Evolutionary conservation across 2,329 filamentous ascomycete species (phyloP).

Genomic region (Penicillium sp.): DNA sequence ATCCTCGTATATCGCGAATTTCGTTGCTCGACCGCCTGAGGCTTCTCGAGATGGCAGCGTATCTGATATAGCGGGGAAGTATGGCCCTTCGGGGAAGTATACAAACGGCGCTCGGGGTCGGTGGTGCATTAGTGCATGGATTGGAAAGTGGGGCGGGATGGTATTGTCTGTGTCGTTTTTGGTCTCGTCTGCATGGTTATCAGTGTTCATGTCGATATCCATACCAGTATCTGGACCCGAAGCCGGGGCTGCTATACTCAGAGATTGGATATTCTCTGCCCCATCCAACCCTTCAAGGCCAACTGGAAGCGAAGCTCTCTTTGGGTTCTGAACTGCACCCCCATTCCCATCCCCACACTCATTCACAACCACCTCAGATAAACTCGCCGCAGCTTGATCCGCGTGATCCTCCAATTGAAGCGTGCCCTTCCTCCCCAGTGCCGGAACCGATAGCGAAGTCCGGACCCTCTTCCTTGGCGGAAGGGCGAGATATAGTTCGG

Average conservation of each 20-base stretch:
- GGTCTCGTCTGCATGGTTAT: neutral
- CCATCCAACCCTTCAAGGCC: neutral
- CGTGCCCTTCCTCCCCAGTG: neutral
- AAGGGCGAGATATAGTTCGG: neutral
- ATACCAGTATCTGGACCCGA: neutral
- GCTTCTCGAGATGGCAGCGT: neutral
- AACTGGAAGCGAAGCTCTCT: neutral
- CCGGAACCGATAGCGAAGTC: neutral
- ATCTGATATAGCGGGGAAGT: neutral
- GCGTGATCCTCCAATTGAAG: neutral
- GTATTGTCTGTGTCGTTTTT: neutral
- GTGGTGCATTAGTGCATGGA: neutral
- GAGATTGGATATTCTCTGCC: no score
- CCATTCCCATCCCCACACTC: neutral
- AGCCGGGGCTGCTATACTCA: no score
- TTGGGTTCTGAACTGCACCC: neutral
- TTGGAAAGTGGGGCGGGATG: neutral
- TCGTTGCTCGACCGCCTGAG: neutral
- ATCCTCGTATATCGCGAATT: constrained; percentile 30
- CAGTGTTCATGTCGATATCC: neutral
- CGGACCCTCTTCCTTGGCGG: constrained; percentile 15
- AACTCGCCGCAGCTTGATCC: neutral
- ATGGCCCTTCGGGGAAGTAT: constrained; percentile 4
- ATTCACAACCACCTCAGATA: neutral
- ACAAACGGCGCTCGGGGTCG: neutral